Evolutionary conservation across 306 rosid genomes (phyloP).

Genomic region (Cicer pinnatifidum): DNA sequence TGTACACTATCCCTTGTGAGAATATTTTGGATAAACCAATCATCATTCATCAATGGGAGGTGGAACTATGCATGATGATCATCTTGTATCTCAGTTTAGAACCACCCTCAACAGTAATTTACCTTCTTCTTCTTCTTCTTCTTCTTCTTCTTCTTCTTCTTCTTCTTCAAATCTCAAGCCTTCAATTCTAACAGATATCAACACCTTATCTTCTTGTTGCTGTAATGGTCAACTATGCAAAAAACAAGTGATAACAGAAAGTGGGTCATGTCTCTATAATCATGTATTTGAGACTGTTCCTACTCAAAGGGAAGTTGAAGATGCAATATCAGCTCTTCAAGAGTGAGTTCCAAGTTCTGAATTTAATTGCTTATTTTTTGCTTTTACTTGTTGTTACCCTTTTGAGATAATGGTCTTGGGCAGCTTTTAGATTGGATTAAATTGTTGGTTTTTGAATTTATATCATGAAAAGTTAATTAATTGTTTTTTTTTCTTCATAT

Average conservation of each 20-base stretch:
- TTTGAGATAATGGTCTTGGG: background rate
- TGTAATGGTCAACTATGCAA: conserved; percentile 36
- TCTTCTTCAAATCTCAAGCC: conserved; percentile 40
- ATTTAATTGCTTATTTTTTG: background rate
- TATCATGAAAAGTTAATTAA: background rate
- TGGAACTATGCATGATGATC: conserved; percentile 48
- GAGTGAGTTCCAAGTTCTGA: conserved; percentile 51
- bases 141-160: too few relatives aligned
- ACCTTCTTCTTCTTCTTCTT: conserved; percentile 34
- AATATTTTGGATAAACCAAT: background rate
- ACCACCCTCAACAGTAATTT: conserved; percentile 18
- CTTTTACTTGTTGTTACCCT: background rate
- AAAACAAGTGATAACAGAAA: conserved; percentile 41
- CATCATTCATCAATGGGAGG: conserved; percentile 56
- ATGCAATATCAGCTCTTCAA: conserved; percentile 56
- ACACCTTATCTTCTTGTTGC: conserved; percentile 44
- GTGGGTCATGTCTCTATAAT: conserved; percentile 27
- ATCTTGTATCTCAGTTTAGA: conserved; percentile 34
- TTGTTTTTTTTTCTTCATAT: background rate
- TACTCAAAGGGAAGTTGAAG: conserved; percentile 61
- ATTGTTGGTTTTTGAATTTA: conserved; percentile 1
- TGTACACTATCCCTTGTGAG: background rate
- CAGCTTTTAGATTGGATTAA: background rate
- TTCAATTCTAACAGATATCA: conserved; percentile 42
- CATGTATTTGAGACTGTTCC: conserved; percentile 57